phyloP scores from a whole-genome alignment of 371 early-diverging fungal species.

The Batkoa obscura region DNA sequence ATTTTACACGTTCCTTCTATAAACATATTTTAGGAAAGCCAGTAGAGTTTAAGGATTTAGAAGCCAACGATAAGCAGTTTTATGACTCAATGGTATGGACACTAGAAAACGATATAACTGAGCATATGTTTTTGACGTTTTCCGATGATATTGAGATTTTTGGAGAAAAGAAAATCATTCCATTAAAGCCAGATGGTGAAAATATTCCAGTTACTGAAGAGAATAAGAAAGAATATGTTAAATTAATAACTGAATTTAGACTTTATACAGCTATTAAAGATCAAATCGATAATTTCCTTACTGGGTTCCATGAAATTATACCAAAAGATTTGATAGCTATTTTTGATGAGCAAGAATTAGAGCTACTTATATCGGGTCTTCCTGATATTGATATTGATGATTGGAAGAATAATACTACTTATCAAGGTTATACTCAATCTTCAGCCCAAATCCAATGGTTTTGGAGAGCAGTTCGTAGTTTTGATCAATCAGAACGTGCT shows the following conservation, averaged over 20 bases:
- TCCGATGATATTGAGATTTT: conserved; percentile 87
- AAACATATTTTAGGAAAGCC: conserved; percentile 82
- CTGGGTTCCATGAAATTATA: conserved; percentile 94
- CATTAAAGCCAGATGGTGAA: conserved; percentile 79
- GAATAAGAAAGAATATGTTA: conserved; percentile 95
- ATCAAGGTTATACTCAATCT: conserved; percentile 68
- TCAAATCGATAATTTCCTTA: conserved; percentile 82
- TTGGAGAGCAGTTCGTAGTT: conserved; percentile 97
- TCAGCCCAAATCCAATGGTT: conserved; percentile 95
- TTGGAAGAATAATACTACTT: conserved; percentile 97
- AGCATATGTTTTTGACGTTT: conserved; percentile 88
- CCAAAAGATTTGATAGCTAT: conserved; percentile 77
- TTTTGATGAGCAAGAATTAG: conserved; percentile 97
- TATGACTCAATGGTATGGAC: conserved; percentile 97
- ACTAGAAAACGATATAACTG: conserved; percentile 88
- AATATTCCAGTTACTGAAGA: conserved; percentile 86
- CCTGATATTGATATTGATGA: conserved; percentile 98
- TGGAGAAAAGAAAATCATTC: conserved; percentile 66
- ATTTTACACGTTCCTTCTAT: conserved; percentile 97
- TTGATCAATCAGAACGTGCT: conserved; percentile 92
- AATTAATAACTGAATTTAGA: conserved; percentile 74
- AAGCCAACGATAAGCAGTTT: conserved; percentile 93
- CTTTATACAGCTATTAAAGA: conserved; percentile 74
- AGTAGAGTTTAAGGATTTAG: conserved; percentile 91
- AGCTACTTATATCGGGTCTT: conserved; percentile 93